Evolutionary conservation across 2,329 filamentous ascomycete species (phyloP).

Genomic region (Penicillium sp.): DNA sequence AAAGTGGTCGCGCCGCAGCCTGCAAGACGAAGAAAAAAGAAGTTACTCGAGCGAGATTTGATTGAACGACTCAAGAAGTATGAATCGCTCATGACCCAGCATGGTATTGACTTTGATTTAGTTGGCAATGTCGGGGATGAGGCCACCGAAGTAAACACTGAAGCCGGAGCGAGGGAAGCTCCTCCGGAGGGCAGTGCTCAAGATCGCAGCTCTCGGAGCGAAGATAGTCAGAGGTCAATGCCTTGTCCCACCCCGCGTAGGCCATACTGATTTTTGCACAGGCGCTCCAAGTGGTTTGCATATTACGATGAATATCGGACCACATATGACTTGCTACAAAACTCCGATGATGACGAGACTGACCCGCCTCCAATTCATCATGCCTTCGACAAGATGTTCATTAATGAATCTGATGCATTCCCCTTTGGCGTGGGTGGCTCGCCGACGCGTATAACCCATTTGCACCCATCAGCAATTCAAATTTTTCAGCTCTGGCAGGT

Average conservation of each 20-base stretch:
- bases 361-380: constrained; percentile 44
- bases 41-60: constrained; percentile 58
- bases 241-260: not conserved
- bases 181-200: not conserved
- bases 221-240: not conserved
- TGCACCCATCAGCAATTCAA: not conserved
- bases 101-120: constrained; percentile 65
- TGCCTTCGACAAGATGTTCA: not conserved
- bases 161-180: not conserved
- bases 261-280: not conserved
- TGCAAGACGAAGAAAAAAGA: not conserved
- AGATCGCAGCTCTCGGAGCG: not conserved
- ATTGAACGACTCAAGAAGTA: constrained; percentile 65
- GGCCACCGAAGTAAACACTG: not conserved
- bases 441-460: not conserved
- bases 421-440: not conserved
- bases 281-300: constrained; percentile 14
- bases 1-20: not conserved
- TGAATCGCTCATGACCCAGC: constrained; percentile 61
- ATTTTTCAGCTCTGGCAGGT: not conserved
- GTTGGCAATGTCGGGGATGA: constrained; percentile 13
- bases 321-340: constrained; percentile 49
- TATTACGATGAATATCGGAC: constrained; percentile 45
- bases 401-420: not conserved
- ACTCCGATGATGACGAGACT: constrained; percentile 56